Conservation (phyloP, 345 rosid genomes). For the Salix viminalis region DNA sequence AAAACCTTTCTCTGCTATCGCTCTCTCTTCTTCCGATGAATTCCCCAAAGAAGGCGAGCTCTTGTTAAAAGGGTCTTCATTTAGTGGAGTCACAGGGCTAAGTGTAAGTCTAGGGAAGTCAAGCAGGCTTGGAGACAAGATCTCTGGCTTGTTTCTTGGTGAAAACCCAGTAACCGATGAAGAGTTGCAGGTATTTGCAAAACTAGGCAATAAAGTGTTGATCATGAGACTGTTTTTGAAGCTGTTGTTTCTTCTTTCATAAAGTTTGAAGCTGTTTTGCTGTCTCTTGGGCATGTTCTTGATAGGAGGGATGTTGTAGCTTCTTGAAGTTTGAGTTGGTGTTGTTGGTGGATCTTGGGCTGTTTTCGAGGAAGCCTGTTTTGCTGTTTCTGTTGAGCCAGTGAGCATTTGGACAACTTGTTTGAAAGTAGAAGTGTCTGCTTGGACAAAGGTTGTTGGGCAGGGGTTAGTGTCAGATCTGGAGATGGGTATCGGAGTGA, state of each 20-base stretch:
- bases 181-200: conserved; percentile 18
- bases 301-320: conserved; percentile 64
- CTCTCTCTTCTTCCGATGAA: conserved; percentile 29
- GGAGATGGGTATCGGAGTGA: conserved; percentile 54
- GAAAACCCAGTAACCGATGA: conserved; percentile 37
- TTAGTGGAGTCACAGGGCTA: conserved; percentile 81
- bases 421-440: conserved; percentile 72
- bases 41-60: conserved; percentile 54
- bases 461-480: conserved; percentile 92
- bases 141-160: conserved; percentile 57
- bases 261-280: conserved; percentile 67
- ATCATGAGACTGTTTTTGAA: conserved; percentile 81
- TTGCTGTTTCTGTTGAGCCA: conserved; percentile 65
- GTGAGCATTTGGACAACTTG: conserved; percentile 96
- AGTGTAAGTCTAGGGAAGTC: conserved; percentile 86
- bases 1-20: conserved; percentile 37
- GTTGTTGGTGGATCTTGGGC: conserved; percentile 17
- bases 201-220: conserved; percentile 59
- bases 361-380: conserved; percentile 45
- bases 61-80: conserved; percentile 59
- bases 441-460: conserved; percentile 92
- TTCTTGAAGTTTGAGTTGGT: conserved; percentile 17
- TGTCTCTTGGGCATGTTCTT: conserved; percentile 48
- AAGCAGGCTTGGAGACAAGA: conserved; percentile 87
- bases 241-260: conserved; percentile 80